phyloP scores from a whole-genome alignment of 768 basidiomycete genomes.

The Leccinum disarticulatum region DNA sequence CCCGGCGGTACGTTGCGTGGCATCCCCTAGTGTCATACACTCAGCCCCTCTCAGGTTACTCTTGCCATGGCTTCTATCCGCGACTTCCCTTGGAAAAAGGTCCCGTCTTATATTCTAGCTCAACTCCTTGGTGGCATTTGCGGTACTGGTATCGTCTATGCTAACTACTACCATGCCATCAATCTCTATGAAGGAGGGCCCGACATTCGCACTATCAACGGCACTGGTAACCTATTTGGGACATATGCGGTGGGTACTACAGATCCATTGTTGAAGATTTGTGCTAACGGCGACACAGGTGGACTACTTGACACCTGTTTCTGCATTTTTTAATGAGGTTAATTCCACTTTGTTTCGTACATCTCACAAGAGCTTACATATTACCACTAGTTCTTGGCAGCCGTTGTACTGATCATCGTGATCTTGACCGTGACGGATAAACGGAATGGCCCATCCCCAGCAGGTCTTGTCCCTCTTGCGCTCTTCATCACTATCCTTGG shows the following conservation, averaged over 20 bases:
- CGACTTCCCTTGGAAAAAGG: conserved; percentile 79
- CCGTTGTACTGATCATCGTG: conserved; percentile 54
- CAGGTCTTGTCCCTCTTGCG: conserved; percentile 53
- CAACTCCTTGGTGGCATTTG: conserved; percentile 62
- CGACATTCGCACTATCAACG: conserved; percentile 52
- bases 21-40: not conserved
- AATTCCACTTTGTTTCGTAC: not conserved
- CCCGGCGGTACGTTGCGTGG: conserved; percentile 50
- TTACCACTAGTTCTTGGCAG: conserved; percentile 48
- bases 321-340: conserved; percentile 48
- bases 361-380: not conserved
- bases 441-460: conserved; percentile 46
- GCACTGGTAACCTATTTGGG: conserved; percentile 57
- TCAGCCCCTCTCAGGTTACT: conserved; percentile 51
- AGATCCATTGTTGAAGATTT: not conserved
- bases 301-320: conserved; percentile 42
- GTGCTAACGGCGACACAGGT: conserved; percentile 28
- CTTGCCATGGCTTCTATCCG: conserved; percentile 66
- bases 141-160: conserved; percentile 61
- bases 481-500: conserved; percentile 59
- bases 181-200: conserved; percentile 59
- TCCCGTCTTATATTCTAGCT: conserved; percentile 64
- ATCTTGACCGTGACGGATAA: conserved; percentile 57
- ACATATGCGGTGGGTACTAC: conserved; percentile 55
- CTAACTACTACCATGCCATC: conserved; percentile 69